phyloP scores from a whole-genome alignment of 257 asterid species.

The Eucommia ulmoides region DNA sequence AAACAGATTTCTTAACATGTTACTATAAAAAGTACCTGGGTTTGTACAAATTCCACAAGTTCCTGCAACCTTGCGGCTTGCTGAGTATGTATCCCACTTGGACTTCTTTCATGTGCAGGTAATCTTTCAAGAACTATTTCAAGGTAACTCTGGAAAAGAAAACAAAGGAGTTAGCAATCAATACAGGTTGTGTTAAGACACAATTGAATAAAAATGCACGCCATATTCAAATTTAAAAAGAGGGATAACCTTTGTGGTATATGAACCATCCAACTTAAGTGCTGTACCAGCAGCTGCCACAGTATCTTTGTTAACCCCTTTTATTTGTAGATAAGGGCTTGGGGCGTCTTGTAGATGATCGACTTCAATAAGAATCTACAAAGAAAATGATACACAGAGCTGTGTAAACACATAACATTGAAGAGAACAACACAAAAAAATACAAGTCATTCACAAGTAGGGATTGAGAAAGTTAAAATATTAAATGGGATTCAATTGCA shows the following conservation, averaged over 20 bases:
- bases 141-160: slow-evolving; percentile 71
- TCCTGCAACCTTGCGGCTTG: slow-evolving; percentile 88
- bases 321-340: slow-evolving; percentile 81
- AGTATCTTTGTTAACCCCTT: slow-evolving; percentile 77
- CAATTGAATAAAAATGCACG: not conserved
- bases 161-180: slow-evolving; percentile 11
- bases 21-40: slow-evolving; percentile 44
- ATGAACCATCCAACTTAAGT: slow-evolving; percentile 79
- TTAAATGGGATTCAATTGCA: too few relatives aligned
- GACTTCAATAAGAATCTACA: slow-evolving; percentile 86
- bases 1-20: too few relatives aligned
- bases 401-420: too few relatives aligned
- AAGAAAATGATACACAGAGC: slow-evolving; percentile 3
- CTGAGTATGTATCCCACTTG: slow-evolving; percentile 80
- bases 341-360: slow-evolving; percentile 93
- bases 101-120: slow-evolving; percentile 49
- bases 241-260: slow-evolving; percentile 93
- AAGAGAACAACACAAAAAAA: too few relatives aligned
- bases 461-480: too few relatives aligned
- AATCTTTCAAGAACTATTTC: slow-evolving; percentile 66
- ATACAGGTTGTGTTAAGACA: slow-evolving; percentile 6
- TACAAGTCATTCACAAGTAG: too few relatives aligned
- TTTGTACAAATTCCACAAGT: slow-evolving; percentile 69
- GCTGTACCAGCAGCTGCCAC: slow-evolving; percentile 82
- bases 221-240: too few relatives aligned